Base-by-base conservation (phyloP, 345 rosid species). In the Limnanthes douglasii region DNA sequence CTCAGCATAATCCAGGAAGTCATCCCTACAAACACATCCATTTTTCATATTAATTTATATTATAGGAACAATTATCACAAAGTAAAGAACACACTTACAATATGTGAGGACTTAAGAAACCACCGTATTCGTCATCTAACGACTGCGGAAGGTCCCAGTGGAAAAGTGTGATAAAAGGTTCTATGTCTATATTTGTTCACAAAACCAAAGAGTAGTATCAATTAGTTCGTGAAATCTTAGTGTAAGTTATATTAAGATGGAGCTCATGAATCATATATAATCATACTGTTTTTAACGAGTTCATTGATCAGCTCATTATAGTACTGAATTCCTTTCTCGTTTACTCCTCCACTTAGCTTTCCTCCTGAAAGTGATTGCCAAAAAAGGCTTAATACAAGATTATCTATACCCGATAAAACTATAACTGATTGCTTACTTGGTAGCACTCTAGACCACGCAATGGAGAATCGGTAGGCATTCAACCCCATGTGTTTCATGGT, bases 81-180 rank as follows among this genome's bases (percentile, higher is more conserved):
- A 3, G 3, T 11, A 5, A 23, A 25, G 24, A n/a, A n/a, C n/a
- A n/a, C n/a, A 19, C 50, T 46, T 60, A 69, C 77, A 51, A 62
- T 18, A 64, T 47, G 11, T 8, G 21, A 18, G 56, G 56, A 27
- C 54, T 57, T 24, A 64, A 46, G 26, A 60, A 50, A 2, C 75
- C 61, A 31, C 53, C 68, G 5, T 64, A 69, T 22, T 53, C 54
- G 17, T 64, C 60, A 19, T 69, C 61, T 3, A 69, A 45, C 3
- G 45, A 10, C 43, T 67, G 66, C 19, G 73, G 73, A 16, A 62
- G 23, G 24, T 67, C 69, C 66, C 66, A 67, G 8, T 63, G 74
- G 19, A 45, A 66, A 3, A 61, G 2, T 2, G 68, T 66, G 11
- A 56, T 37, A 32, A 43, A 61, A 10, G 73, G 73, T 25, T 62